phyloP scores from a whole-genome alignment of 441 rosid species.

The Daphne laureola region DNA sequence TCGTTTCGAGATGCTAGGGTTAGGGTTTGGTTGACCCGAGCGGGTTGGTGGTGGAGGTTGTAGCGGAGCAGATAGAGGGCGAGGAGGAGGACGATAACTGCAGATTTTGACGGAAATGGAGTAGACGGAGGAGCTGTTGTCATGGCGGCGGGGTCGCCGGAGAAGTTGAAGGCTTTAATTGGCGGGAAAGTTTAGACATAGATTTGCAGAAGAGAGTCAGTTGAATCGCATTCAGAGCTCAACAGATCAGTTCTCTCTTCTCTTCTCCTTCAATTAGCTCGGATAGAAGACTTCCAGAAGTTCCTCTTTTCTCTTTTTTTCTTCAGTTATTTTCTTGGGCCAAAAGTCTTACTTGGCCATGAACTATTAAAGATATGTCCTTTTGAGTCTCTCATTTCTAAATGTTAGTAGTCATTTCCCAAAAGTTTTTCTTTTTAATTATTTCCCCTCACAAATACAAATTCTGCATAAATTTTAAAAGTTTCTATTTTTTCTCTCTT shows the following conservation, averaged over 20 bases:
- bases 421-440: too few species aligned
- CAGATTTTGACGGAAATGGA: constrained; percentile 23
- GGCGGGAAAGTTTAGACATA: constrained; percentile 48
- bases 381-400: too few species aligned
- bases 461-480: too few species aligned
- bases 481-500: too few species aligned
- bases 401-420: too few species aligned
- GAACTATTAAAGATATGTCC: too few species aligned
- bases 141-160: constrained; percentile 18
- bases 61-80: constrained; percentile 36
- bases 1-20: constrained; percentile 15
- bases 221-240: background rate
- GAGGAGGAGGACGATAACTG: constrained; percentile 30
- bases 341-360: background rate
- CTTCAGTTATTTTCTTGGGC: background rate
- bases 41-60: constrained; percentile 16
- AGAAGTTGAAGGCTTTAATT: constrained; percentile 13
- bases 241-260: background rate
- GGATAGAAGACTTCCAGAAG: too few species aligned
- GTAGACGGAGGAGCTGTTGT: constrained; percentile 15
- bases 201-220: constrained; percentile 8
- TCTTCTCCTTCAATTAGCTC: background rate
- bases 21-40: constrained; percentile 24
- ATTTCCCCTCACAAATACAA: too few species aligned
- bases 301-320: background rate